Base-by-base conservation (phyloP, 2,329 filamentous ascomycete species). In the Colletotrichum agaves region DNA sequence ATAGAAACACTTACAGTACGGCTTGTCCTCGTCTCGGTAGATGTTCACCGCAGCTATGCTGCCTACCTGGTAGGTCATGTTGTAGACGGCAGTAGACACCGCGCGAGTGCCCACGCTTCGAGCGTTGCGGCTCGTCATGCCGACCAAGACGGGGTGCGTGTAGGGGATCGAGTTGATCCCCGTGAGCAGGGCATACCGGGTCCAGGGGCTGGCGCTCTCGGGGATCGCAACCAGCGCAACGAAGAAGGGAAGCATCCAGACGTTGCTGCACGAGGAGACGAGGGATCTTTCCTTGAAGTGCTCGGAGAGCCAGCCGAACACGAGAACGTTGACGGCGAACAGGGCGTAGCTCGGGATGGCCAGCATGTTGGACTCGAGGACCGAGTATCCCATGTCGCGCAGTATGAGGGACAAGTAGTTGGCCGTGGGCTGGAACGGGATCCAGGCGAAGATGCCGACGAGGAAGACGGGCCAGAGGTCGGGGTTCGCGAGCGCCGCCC, bases 111-210 rank as follows among this genome's bases (percentile, higher is more conserved):
- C 82, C 12, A 84, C 82, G 60, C 49, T 53, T 12, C 49, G 49
- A 35, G 83, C 79, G 44, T 83, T 83, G 0, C 78, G 49, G 33
- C 31, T 53, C 31, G 78, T 75, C 3, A 88, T 75, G 4, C 87
- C 86, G 17, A 89, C 76, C 27, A 86, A 70, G 87, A 88, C 12
- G 84, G 49, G 37, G 31, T 53, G 49, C 52, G 87, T 84, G 71
- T 88, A 88, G 0, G 87, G 86, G 62, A 84, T 83, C 2, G 85
- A 85, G 13, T 85, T 80, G 31, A 88, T 79, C 27, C 89, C 71
- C 0, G 83, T 84, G 13, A 84, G 78, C 23, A 88, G 74, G 1
- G 79, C 75, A 76, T 83, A 89, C n/a, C 85, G 78, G 0, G 75
- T 76, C 87, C 87, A 89, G 19, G 49, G 31, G 3, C 83, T 77